Evolutionary conservation across 768 basidiomycete species (phyloP), one percentile per base, ranked within the genome.

Genomic region (Termitomyces sp.): DNA sequence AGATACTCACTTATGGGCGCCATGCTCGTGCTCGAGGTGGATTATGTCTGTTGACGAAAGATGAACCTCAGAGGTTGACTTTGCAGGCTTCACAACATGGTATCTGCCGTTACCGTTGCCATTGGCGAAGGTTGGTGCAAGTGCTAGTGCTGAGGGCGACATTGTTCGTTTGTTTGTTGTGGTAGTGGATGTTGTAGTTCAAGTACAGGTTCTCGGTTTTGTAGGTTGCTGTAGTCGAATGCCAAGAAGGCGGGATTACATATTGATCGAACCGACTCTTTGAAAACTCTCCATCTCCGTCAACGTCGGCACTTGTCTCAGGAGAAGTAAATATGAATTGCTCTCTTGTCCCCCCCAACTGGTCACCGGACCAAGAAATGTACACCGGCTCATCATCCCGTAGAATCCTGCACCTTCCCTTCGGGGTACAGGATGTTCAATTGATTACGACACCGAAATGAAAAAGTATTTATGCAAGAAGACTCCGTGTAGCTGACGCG

Each of bases 1-100:
- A 47, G n/a, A 49, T 46, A 80, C 88, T 80, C 71, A 94, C 93
- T 94, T 94, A 79, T 94, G 92, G 53, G 92, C 92, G 30, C 87
- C 86, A 64, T 87, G 79, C 66, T 88, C 79, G 63, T 92, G 82
- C 70, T 98, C 94, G 62, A 94, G 78, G 44, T 77, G 75, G 61
- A 98, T 90, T 44, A 94, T 79, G 40, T 88, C 80, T 44, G 79
- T 78, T n/a, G 88, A 87, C 11, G 80, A 76, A 23, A 85, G 54
- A 60, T 71, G 73, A 19, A 61, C 60, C 46, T 61, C 61, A 35
- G 59, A 44, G 28, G 39, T 54, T 25, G 54, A 25, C 25, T 52
- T 53, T 14, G 50, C 23, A 1, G 63, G 49, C 55, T 63, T 64
- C 30, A 57, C 52, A 19, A 60, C 64, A 12, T 61, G 54, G 48